phyloP scores from a whole-genome alignment of 2,329 filamentous ascomycete species.

The Magnaporthiopsis rhizophila region DNA sequence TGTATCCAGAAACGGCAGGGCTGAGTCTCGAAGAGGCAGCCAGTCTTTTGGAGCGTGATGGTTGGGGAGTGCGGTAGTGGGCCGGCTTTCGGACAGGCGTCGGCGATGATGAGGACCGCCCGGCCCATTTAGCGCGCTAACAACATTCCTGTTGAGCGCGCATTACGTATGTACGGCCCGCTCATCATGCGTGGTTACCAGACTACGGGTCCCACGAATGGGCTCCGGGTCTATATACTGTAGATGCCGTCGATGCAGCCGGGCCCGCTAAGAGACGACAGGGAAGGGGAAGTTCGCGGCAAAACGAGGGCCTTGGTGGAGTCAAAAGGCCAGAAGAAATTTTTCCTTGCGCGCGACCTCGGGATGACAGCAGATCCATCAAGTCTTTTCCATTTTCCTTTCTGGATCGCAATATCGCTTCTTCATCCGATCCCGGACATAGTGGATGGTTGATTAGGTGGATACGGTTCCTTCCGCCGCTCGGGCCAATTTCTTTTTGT shows the following conservation, averaged over 20 bases:
- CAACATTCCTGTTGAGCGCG: not conserved
- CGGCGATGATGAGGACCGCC: not conserved
- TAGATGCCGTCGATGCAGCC: too few relatives aligned
- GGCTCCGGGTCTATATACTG: too few relatives aligned
- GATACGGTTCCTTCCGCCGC: not conserved
- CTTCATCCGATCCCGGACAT: not conserved
- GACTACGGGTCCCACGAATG: too few relatives aligned
- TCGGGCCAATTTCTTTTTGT: not conserved
- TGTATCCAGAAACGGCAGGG: constrained; percentile 84
- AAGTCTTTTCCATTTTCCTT: not conserved
- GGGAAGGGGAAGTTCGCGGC: not conserved
- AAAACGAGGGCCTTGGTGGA: not conserved
- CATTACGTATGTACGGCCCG: not conserved
- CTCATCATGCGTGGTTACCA: too few relatives aligned
- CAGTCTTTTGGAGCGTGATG: constrained; percentile 59
- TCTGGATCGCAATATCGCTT: not conserved
- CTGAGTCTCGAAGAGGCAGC: constrained; percentile 75
- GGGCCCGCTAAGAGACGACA: not conserved
- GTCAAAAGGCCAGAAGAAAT: not conserved
- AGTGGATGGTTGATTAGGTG: too few relatives aligned
- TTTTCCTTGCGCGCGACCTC: not conserved
- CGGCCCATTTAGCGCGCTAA: too few relatives aligned
- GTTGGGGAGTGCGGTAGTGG: constrained; percentile 57
- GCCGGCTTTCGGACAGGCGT: not conserved
- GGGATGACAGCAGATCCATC: not conserved